These are phyloP conservation scores for Fistulifera solaris DNA, from an alignment of 108 stramenopile species.

Conservation along the genomic window DNA sequence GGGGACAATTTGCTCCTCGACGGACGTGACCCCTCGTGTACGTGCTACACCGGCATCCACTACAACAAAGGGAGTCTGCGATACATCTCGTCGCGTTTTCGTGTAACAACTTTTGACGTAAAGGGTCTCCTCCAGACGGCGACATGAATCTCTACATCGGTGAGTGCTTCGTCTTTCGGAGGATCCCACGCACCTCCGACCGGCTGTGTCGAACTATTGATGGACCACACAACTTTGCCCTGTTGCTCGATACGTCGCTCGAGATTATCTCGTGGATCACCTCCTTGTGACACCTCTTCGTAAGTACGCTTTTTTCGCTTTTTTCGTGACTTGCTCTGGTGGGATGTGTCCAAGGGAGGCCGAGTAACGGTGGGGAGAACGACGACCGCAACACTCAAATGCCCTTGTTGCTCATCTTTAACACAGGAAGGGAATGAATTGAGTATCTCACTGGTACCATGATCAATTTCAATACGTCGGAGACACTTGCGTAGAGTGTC, in stretches of 20 bases:
- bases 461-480: neutral
- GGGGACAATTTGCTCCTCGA: conserved; percentile 70
- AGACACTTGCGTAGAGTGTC: conserved; percentile 9
- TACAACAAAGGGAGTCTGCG: conserved; percentile 74
- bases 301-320: conserved; percentile 33
- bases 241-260: conserved; percentile 26
- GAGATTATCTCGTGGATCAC: conserved; percentile 59
- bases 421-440: conserved; percentile 8
- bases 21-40: conserved; percentile 53
- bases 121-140: conserved; percentile 52
- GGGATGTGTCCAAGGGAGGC: neutral
- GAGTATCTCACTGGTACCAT: neutral
- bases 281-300: conserved; percentile 55
- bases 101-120: conserved; percentile 62
- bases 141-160: conserved; percentile 25
- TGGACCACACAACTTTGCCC: conserved; percentile 13
- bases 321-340: conserved; percentile 4
- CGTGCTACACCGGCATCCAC: conserved; percentile 9
- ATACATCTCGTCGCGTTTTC: conserved; percentile 58
- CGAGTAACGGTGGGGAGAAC: conserved; percentile 6
- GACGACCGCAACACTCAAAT: conserved; percentile 40
- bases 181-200: neutral
- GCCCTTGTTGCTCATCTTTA: conserved; percentile 54
- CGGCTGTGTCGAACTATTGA: conserved; percentile 9
- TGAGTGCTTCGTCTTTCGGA: neutral